A percentile compares a stretch with the other conserved stretches of the same genome.
Conservation (phyloP, 2,329 filamentous ascomycete genomes). For the Huntiella moniliformis region DNA sequence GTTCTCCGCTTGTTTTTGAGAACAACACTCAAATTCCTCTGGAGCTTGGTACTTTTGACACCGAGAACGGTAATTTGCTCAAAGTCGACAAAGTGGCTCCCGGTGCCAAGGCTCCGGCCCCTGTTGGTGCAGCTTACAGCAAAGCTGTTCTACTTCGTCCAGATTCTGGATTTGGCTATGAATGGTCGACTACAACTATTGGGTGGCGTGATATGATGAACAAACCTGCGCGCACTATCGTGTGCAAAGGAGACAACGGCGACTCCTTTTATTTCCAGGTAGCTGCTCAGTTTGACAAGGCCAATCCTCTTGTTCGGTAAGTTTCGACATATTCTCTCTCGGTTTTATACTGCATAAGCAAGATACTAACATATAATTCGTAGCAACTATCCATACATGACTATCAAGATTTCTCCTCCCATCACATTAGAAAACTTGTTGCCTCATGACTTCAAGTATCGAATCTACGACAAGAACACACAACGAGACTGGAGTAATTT, state of each 20-base stretch:
- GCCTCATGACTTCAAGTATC: slow-evolving; percentile 97
- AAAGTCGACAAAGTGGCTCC: slow-evolving; percentile 97
- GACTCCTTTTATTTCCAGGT: slow-evolving; percentile 96
- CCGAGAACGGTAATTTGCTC: slow-evolving; percentile 68
- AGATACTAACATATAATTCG: background rate
- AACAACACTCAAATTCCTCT: slow-evolving; percentile 95
- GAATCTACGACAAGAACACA: slow-evolving; percentile 96
- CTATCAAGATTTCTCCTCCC: slow-evolving; percentile 73
- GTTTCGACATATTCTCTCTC: slow-evolving; percentile 13
- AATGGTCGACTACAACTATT: slow-evolving; percentile 76
- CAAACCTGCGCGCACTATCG: slow-evolving; percentile 66
- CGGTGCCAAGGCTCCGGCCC: slow-evolving; percentile 73
- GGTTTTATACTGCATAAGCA: background rate
- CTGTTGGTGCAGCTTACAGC: slow-evolving; percentile 78
- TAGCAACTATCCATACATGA: slow-evolving; percentile 85
- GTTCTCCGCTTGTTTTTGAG: slow-evolving; percentile 79
- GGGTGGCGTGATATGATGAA: slow-evolving; percentile 88
- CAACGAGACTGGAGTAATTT: slow-evolving; percentile 99
- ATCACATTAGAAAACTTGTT: slow-evolving; percentile 87
- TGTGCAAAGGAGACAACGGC: slow-evolving; percentile 70
- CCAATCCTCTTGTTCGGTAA: slow-evolving; percentile 61
- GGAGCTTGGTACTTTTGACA: slow-evolving; percentile 79
- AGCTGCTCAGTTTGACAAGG: slow-evolving; percentile 66
- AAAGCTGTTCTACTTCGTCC: slow-evolving; percentile 77
- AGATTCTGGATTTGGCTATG: slow-evolving; percentile 89